Percentiles rank a stretch among this genome's conserved stretches.
Evolutionary conservation across 495 filamentous ascomycete species (phyloP).

Genomic region (Penicillium simplicissimum): DNA sequence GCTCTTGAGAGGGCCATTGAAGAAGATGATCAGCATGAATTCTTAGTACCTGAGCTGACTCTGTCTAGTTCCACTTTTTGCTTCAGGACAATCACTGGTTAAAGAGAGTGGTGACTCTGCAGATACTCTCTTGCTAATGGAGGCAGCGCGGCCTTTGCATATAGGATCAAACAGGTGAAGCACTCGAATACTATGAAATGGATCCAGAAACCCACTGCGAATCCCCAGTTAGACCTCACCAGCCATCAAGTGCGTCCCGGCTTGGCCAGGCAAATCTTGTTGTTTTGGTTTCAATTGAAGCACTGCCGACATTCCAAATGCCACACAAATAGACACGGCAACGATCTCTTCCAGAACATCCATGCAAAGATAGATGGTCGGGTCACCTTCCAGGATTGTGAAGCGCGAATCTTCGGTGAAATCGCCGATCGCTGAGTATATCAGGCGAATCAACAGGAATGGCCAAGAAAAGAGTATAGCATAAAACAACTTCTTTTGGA

Average conservation of each 20-base stretch:
- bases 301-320: conserved; percentile 25
- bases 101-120: no score
- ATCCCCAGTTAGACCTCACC: neutral
- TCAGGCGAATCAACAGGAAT: conserved; percentile 28
- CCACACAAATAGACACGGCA: conserved; percentile 23
- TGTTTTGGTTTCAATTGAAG: neutral
- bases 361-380: conserved; percentile 35
- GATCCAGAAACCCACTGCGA: neutral
- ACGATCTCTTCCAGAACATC: conserved; percentile 34
- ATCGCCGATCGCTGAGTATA: conserved; percentile 30
- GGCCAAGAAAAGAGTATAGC: conserved; percentile 26
- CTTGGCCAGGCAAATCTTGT: neutral
- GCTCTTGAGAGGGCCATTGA: no score
- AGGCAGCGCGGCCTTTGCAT: no score
- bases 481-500: conserved; percentile 35
- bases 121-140: no score
- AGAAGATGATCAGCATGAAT: no score
- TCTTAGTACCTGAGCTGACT: no score
- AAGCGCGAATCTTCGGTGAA: conserved; percentile 12
- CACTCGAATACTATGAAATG: neutral
- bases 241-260: neutral
- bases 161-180: no score
- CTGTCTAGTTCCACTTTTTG: no score
- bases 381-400: conserved; percentile 6
- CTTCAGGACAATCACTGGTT: no score